Base-by-base conservation (phyloP, 2,329 filamentous ascomycete genomes). In the Gaeumannomyces sp. region DNA sequence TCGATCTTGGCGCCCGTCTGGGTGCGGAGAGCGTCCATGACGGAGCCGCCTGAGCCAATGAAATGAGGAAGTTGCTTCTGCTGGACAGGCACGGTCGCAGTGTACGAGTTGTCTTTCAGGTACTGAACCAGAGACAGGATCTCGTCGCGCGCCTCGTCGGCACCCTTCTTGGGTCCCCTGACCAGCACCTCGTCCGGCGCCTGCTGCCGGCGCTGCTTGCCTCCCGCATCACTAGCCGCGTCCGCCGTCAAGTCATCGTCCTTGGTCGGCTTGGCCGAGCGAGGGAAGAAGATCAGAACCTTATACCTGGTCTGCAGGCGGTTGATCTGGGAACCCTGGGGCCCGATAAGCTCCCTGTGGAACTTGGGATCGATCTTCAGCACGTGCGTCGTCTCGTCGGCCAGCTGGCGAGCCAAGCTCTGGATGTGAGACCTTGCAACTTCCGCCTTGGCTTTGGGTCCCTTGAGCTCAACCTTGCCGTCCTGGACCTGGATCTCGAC, bases 221-320 rank as follows among this genome's bases (percentile, higher is more conserved):
- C 62, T 22, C 62, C 62, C 65, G 81, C 80, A 66, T 94, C 90
- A 68, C 88, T 90, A 33, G 83, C 82, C 53, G 84, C 88, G 70
- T 94, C 93, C 19, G 82, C 84, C 67, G 85, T 84, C 19, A 87
- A 85, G 66, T 88, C 84, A 65, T 96, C 92, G 66, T 95, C 91
- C 66, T 85, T 82, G 63, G 76, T 78, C 61, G 83, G 80, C 74
- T 93, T 91, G 57, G 80, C 79, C 8, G 82, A 82, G 64, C 83
- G 83, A 14, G 95, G 95, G 82, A 99, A 99, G 79, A 97, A 94
- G 71, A 99, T 95, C 68, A 93, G 88, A 58, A 99, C 95, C 73
- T 90, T 89, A 82, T 99, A 97, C 60, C 93, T 90, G 65, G 89
- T 92, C 78, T 99, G 93, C 29, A 99, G 85, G 69, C 91, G 89